Evolutionary conservation across 805 yeast species (phyloP).

Genomic region (Metschnikowia peoriensis): DNA sequence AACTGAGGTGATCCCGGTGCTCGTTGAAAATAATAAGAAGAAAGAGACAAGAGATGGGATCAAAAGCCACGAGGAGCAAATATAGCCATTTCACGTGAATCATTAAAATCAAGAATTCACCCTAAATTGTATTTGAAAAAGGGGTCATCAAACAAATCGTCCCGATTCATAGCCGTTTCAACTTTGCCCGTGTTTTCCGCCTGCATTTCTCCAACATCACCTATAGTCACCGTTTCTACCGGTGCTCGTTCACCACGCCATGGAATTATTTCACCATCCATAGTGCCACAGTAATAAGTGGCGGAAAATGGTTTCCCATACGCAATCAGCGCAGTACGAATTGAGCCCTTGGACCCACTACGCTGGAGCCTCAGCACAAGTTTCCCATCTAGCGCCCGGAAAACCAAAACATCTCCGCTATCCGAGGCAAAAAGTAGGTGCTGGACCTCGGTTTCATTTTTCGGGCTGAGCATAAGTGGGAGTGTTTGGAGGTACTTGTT

Average conservation of each 20-base stretch:
- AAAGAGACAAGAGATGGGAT: no score
- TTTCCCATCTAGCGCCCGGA: conserved; percentile 59
- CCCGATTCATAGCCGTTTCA: background rate
- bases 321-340: conserved; percentile 52
- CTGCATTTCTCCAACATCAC: background rate
- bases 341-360: conserved; percentile 37
- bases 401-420: conserved; percentile 65
- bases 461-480: conserved; percentile 53
- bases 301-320: conserved; percentile 45
- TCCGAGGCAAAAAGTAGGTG: conserved; percentile 72
- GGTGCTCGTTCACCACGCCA: conserved; percentile 40
- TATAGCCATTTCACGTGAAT: no score
- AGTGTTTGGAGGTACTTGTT: conserved; percentile 53
- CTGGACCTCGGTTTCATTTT: conserved; percentile 52
- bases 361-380: conserved; percentile 55
- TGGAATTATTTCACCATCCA: conserved; percentile 60
- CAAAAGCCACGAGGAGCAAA: no score
- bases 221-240: background rate
- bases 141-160: conserved; percentile 6
- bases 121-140: conserved; percentile 7
- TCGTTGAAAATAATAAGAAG: no score
- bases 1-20: no score
- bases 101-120: no score
- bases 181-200: background rate
- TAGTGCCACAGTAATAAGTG: conserved; percentile 57